Base-by-base conservation (phyloP, 148 eudicot species). In the Dianthus caryophyllus region DNA sequence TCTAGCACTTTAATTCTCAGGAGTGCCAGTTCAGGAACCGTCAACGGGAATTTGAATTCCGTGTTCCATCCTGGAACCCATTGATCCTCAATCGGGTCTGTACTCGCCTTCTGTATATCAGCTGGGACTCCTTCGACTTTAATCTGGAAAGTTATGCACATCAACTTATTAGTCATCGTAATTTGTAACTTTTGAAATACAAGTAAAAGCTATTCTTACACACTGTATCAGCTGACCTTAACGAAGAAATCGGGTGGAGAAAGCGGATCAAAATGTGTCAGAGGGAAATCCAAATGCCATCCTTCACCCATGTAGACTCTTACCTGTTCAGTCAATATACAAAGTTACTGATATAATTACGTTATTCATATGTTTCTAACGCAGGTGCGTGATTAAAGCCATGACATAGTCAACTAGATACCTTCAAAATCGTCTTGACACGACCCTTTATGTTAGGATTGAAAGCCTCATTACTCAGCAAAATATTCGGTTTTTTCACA, bases 201-300 rank as follows among this genome's bases (percentile, higher is more conserved):
- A 49, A 17, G 22, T 48, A 41, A 1, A 26, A 22, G 25, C 30
- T 22, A 33, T 33, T 33, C 38, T 33, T 33, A 33, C 7, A 27
- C 39, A 20, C 24, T 18, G 8, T 56, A 44, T 65, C n/a, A 61
- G 39, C 73, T 71, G 62, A 87, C 93, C 85, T 75, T 83, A 15
- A 82, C 47, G 65, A 83, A 87, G 80, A 87, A 87, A 70, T 87
- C 89, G 11, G 93, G 93, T 17, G 93, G 93, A n/a, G 93, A 87
- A 64, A 73, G 81, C 24, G 24, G 73, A 67, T 87, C 87, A 71
- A 87, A 87, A 48, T 82, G 61, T 24, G 70, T 80, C 6, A 50
- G 75, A 6, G 13, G 49, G 50, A 87, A 87, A 46, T 87, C 93
- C 67, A 74, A 76, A 69, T 73, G 79, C 93, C 93, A 87, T 22